phyloP scores from a whole-genome alignment of 192 early-diverging fungal genomes.

The Backusella luteola region DNA sequence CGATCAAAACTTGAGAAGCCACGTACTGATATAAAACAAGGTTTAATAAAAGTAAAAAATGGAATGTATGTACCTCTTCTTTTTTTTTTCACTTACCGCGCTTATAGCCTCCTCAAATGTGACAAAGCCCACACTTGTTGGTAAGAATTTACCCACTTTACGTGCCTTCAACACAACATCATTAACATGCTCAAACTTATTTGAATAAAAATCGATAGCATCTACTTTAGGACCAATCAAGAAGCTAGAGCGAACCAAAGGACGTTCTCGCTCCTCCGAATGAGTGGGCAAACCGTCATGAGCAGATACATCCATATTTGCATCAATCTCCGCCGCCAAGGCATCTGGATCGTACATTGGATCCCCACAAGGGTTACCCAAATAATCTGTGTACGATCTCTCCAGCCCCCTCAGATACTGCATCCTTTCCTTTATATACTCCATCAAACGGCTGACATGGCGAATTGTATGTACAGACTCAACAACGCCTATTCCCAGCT shows the following conservation, averaged over 20 bases:
- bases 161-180: conserved; percentile 44
- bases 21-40: conserved; percentile 44
- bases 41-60: not conserved
- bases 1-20: conserved; percentile 62
- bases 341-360: conserved; percentile 60
- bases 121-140: conserved; percentile 72
- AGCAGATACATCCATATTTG: not conserved
- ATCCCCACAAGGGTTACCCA: conserved; percentile 69
- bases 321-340: conserved; percentile 36
- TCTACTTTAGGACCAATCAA: conserved; percentile 62
- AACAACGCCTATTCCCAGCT: conserved; percentile 57
- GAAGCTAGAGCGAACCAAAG: conserved; percentile 42
- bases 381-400: conserved; percentile 50
- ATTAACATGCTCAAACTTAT: conserved; percentile 56
- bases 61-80: not conserved
- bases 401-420: conserved; percentile 56
- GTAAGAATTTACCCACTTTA: conserved; percentile 40
- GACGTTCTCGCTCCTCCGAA: conserved; percentile 29
- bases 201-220: conserved; percentile 62
- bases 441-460: conserved; percentile 54
- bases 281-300: not conserved
- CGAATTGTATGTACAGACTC: conserved; percentile 64
- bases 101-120: conserved; percentile 72
- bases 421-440: conserved; percentile 54
- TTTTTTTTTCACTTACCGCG: conserved; percentile 46